These are phyloP conservation scores for Penicillium subrubescens DNA, from an alignment of 495 filamentous ascomycete genomes.

Conservation along the genomic window DNA sequence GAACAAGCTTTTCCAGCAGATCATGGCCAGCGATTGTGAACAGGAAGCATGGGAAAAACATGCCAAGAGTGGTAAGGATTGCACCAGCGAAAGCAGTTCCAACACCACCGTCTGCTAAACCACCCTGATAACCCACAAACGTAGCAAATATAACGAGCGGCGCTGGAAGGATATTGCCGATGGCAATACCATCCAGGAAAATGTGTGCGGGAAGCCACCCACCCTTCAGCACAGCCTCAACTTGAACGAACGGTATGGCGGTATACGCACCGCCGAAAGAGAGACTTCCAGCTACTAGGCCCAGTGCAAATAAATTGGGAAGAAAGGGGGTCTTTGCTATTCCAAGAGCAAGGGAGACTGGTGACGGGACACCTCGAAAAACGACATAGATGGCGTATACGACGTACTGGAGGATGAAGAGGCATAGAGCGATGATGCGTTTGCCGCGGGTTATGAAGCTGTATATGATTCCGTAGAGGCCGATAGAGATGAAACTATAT, in stretches of 20 bases:
- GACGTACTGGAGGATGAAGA: not conserved
- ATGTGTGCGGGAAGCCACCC: not conserved
- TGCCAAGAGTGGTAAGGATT: not conserved
- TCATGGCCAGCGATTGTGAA: conserved; percentile 3
- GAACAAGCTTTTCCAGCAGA: conserved; percentile 1
- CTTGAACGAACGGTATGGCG: not conserved
- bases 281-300: conserved; percentile 1
- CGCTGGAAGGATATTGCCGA: not conserved
- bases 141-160: not conserved
- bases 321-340: not conserved
- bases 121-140: not conserved
- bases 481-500: conserved; percentile 1
- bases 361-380: not conserved
- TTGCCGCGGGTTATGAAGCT: not conserved
- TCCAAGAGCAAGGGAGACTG: not conserved
- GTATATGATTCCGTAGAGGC: conserved; percentile 2
- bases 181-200: not conserved
- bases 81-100: not conserved
- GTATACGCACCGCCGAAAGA: not conserved
- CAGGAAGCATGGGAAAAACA: not conserved
- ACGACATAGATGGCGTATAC: conserved; percentile 2
- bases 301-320: not conserved
- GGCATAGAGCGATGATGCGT: not conserved
- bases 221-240: not conserved
- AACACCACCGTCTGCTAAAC: not conserved